These are phyloP conservation scores for Pleoardoris graminearum DNA, from an alignment of 2,329 filamentous ascomycete species.

Conservation along the genomic window DNA sequence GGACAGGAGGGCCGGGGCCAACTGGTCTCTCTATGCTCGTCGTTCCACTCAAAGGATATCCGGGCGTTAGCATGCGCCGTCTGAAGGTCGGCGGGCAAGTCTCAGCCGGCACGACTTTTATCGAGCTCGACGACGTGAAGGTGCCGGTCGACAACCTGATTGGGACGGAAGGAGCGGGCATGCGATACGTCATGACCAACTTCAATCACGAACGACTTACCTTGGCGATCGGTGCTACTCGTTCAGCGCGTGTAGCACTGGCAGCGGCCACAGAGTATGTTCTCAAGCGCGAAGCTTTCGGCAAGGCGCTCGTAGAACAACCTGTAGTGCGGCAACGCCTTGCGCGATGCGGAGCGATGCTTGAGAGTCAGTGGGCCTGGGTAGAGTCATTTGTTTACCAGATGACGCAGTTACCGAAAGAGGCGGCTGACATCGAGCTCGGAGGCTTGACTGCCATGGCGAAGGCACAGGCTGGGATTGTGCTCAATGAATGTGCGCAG, in stretches of 20 bases:
- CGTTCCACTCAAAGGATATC: constrained; percentile 65
- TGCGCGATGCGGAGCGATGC: constrained; percentile 58
- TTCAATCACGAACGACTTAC: constrained; percentile 60
- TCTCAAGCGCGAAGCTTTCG: constrained; percentile 60
- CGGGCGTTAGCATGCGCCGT: constrained; percentile 69
- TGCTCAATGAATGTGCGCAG: constrained; percentile 71
- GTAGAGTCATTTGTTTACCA: constrained; percentile 72
- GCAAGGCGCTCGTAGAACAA: constrained; percentile 60
- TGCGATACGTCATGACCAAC: constrained; percentile 62
- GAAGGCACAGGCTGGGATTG: constrained; percentile 73
- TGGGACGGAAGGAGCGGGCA: constrained; percentile 59
- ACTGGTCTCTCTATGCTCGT: constrained; percentile 62
- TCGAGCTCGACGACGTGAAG: constrained; percentile 59
- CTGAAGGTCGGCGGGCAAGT: constrained; percentile 69
- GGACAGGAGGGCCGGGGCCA: constrained; percentile 60
- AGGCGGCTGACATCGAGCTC: constrained; percentile 64
- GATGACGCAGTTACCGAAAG: constrained; percentile 64
- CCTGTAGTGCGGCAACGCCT: constrained; percentile 65
- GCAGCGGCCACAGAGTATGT: constrained; percentile 59
- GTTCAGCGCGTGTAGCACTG: constrained; percentile 60
- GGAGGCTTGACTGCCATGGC: constrained; percentile 72
- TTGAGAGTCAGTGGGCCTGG: constrained; percentile 74
- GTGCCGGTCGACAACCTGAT: constrained; percentile 60
- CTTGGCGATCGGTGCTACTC: constrained; percentile 60
- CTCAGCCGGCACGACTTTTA: constrained; percentile 61